Percentiles rank a stretch among this genome's conserved stretches.
phyloP scores from a whole-genome alignment of 2,329 filamentous ascomycete species.

The Hymenoscyphus fraxineus region DNA sequence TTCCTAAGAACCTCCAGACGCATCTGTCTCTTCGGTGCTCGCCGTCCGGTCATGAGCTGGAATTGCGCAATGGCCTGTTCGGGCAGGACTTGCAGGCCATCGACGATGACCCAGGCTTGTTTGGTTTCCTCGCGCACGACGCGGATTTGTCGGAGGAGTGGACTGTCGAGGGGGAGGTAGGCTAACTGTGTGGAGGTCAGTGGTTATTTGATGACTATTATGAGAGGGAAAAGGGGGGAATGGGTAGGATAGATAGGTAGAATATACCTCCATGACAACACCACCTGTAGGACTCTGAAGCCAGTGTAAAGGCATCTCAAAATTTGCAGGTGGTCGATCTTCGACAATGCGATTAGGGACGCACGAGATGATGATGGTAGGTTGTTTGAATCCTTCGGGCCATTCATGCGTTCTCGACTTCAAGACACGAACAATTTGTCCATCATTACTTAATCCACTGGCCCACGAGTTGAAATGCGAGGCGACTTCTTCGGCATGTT shows the following conservation, averaged over 20 bases:
- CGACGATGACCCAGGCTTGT: constrained; percentile 69
- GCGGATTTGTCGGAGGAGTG: constrained; percentile 62
- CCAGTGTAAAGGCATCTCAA: constrained; percentile 67
- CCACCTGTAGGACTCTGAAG: constrained; percentile 69
- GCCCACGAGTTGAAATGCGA: constrained; percentile 60
- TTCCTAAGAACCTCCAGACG: constrained; percentile 39
- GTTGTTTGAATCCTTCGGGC: constrained; percentile 59
- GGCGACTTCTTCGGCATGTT: constrained; percentile 62
- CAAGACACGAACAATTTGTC: constrained; percentile 45
- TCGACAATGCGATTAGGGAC: constrained; percentile 68
- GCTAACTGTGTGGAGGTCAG: constrained; percentile 43
- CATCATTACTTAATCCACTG: constrained; percentile 29
- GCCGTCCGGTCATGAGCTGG: constrained; percentile 72
- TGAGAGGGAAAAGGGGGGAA: background rate
- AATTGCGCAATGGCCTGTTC: constrained; percentile 82
- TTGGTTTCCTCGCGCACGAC: constrained; percentile 45
- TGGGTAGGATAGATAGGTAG: background rate
- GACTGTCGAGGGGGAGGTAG: constrained; percentile 70
- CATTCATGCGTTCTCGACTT: constrained; percentile 56
- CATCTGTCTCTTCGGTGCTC: constrained; percentile 69
- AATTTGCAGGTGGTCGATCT: constrained; percentile 62
- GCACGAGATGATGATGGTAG: constrained; percentile 73
- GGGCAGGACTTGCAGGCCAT: constrained; percentile 70
- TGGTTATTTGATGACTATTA: background rate
- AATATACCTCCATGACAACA: constrained; percentile 60